Evolutionary conservation across 208 protist species (phyloP).

Genomic region (Leishmania guyanensis): DNA sequence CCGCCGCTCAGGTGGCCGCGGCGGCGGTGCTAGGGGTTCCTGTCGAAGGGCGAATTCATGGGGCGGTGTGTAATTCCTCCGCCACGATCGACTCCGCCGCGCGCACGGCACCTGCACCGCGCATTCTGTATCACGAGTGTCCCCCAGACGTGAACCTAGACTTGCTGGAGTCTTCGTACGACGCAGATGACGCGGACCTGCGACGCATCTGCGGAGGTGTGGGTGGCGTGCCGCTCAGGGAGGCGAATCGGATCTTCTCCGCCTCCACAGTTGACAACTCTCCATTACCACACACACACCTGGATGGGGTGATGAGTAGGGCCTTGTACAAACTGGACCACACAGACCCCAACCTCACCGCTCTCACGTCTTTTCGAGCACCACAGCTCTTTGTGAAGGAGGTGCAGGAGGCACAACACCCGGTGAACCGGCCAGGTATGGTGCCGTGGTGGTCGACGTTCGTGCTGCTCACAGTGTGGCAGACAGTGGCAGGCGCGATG

Average conservation of each 20-base stretch:
- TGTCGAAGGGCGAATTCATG: neutral
- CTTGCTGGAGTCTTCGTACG: constrained; percentile 19
- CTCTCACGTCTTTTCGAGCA: constrained; percentile 28
- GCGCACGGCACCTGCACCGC: neutral
- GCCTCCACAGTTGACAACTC: neutral
- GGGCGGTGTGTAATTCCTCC: neutral
- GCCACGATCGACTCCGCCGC: neutral
- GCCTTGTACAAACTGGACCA: constrained; percentile 1
- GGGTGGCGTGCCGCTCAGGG: neutral
- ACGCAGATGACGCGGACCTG: constrained; percentile 20
- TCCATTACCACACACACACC: neutral
- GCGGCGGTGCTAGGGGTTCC: too few relatives aligned
- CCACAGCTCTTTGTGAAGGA: constrained; percentile 31
- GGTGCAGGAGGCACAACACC: constrained; percentile 39
- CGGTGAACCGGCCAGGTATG: constrained; percentile 70
- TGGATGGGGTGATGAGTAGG: neutral
- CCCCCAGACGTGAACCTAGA: constrained; percentile 16
- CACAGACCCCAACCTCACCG: neutral
- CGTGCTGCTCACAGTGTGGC: constrained; percentile 62
- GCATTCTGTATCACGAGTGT: constrained; percentile 28
- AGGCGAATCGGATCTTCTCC: neutral
- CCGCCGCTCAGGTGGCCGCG: neutral
- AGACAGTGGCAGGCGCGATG: constrained; percentile 42
- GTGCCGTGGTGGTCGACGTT: constrained; percentile 88
- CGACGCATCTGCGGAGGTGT: constrained; percentile 1